These are phyloP conservation scores for Omphalotus olearius DNA, from an alignment of 1,284 basidiomycete genomes.

Conservation along the genomic window DNA sequence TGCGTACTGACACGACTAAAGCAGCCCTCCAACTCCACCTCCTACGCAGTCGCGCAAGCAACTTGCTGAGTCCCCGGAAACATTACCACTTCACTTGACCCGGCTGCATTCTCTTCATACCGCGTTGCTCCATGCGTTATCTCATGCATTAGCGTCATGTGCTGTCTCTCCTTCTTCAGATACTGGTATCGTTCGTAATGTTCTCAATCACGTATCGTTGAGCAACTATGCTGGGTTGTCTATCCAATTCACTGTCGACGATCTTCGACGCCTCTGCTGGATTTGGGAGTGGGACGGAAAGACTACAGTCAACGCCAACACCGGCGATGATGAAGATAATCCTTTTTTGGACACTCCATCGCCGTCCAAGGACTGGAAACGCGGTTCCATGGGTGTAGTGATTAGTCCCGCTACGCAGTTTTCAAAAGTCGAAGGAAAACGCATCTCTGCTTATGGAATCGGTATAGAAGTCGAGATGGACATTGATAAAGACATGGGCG, in stretches of 20 bases:
- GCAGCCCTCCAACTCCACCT: slow-evolving; percentile 55
- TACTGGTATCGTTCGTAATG: slow-evolving; percentile 68
- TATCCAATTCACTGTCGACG: slow-evolving; percentile 58
- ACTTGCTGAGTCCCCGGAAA: slow-evolving; percentile 19
- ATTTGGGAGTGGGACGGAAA: slow-evolving; percentile 82
- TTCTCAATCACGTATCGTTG: slow-evolving; percentile 72
- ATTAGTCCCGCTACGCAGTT: slow-evolving; percentile 68
- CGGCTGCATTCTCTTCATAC: slow-evolving; percentile 61
- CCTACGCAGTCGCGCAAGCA: slow-evolving; percentile 36
- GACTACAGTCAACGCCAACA: slow-evolving; percentile 25
- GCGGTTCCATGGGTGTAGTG: slow-evolving; percentile 74
- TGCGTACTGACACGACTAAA: background rate
- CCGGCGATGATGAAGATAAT: slow-evolving; percentile 56
- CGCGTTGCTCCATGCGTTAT: slow-evolving; percentile 71
- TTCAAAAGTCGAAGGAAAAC: slow-evolving; percentile 56
- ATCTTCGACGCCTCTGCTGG: slow-evolving; percentile 75
- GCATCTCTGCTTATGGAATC: slow-evolving; percentile 74
- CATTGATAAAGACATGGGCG: slow-evolving; percentile 70
- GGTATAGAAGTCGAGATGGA: slow-evolving; percentile 84
- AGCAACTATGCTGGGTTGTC: slow-evolving; percentile 64
- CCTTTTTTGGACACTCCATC: slow-evolving; percentile 56
- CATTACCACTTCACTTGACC: slow-evolving; percentile 54
- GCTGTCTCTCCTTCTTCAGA: slow-evolving; percentile 73
- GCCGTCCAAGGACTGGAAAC: slow-evolving; percentile 61
- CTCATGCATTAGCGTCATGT: slow-evolving; percentile 76